These are phyloP conservation scores for Clavispora asparagi DNA, from an alignment of 805 yeast genomes.

Conservation along the genomic window DNA sequence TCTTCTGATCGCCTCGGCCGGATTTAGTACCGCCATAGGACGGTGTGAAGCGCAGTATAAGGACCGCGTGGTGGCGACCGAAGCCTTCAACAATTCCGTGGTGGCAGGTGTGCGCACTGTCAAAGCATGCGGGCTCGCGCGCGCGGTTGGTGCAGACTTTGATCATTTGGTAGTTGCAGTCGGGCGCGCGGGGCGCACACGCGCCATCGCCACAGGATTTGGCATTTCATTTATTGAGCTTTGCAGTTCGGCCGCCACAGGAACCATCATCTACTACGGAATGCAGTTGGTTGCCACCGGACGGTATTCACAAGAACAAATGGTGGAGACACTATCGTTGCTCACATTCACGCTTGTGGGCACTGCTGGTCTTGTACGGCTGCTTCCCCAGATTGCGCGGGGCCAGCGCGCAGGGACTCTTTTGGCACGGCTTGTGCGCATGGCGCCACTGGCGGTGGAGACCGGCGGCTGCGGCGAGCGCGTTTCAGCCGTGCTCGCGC, in stretches of 20 bases:
- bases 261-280: constrained; percentile 76
- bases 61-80: constrained; percentile 47
- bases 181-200: constrained; percentile 34
- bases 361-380: constrained; percentile 52
- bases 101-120: constrained; percentile 61
- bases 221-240: constrained; percentile 58
- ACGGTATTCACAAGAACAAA: constrained; percentile 50
- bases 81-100: constrained; percentile 48
- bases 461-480: constrained; percentile 21
- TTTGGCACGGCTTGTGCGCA: constrained; percentile 37
- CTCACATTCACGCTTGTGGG: constrained; percentile 68
- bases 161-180: constrained; percentile 24
- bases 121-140: constrained; percentile 47
- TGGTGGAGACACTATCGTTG: constrained; percentile 67
- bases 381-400: constrained; percentile 74
- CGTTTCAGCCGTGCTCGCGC: constrained; percentile 18
- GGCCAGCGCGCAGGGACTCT: constrained; percentile 69
- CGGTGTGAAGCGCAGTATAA: constrained; percentile 58
- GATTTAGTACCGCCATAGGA: constrained; percentile 50
- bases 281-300: constrained; percentile 57
- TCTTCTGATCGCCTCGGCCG: constrained; percentile 45
- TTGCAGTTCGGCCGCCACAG: constrained; percentile 57
- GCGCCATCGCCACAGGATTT: constrained; percentile 61
- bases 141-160: constrained; percentile 41
- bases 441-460: constrained; percentile 33